Evolutionary conservation across 2,329 filamentous ascomycete species (phyloP).

Genomic region (Pyricularia sp.): DNA sequence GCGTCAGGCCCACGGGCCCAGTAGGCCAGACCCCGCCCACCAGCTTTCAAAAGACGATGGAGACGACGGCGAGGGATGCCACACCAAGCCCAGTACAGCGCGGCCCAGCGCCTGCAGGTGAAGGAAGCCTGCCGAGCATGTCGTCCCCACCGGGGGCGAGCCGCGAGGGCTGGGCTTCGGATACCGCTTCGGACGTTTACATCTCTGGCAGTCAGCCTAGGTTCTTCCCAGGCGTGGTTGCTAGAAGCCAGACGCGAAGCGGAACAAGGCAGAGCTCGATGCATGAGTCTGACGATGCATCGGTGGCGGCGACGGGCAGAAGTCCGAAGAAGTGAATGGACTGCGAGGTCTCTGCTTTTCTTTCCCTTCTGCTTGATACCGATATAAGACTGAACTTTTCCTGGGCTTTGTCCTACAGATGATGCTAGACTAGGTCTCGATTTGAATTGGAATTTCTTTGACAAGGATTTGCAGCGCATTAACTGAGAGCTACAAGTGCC

Average conservation of each 20-base stretch:
- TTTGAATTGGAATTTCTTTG: too few species aligned
- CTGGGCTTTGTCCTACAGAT: background rate
- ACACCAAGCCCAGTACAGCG: background rate
- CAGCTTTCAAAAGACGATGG: background rate
- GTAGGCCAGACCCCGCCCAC: background rate
- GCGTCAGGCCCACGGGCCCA: background rate
- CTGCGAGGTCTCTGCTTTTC: background rate
- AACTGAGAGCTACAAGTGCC: too few species aligned
- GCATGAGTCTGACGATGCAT: constrained; percentile 22
- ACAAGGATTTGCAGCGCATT: too few species aligned
- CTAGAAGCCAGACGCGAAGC: constrained; percentile 31
- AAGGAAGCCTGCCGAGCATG: background rate
- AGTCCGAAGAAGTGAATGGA: background rate
- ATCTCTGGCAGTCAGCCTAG: constrained; percentile 49
- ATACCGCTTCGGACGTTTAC: constrained; percentile 23
- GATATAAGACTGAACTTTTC: background rate
- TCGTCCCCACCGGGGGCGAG: background rate
- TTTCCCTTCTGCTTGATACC: background rate
- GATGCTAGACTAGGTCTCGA: background rate
- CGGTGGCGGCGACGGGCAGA: background rate
- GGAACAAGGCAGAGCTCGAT: constrained; percentile 25
- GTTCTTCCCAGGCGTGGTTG: constrained; percentile 60
- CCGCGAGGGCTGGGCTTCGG: background rate
- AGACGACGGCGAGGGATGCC: background rate
- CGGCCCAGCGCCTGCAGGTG: background rate